A percentile compares a stretch with the other conserved stretches of the same genome.
Conservation (phyloP, 306 rosid species). For the Comarum palustre region DNA sequence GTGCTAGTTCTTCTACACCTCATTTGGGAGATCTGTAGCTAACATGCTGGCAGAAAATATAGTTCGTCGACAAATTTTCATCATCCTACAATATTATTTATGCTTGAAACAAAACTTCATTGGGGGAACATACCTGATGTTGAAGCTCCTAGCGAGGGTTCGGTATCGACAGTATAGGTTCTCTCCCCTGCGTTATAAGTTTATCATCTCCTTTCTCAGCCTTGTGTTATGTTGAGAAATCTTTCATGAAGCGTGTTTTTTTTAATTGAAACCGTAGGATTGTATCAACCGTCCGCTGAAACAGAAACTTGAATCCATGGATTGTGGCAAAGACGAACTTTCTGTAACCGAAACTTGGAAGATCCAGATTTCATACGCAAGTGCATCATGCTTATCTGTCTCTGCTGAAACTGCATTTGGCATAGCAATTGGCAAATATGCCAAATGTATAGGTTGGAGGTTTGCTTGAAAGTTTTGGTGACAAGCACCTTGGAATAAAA, state of each 20-base stretch:
- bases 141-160: not conserved
- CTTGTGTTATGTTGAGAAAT: not conserved
- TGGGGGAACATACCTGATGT: not conserved
- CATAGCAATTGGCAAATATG: not conserved
- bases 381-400: not conserved
- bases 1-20: not conserved
- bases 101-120: not conserved
- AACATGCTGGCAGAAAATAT: not conserved
- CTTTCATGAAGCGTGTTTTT: too few species aligned
- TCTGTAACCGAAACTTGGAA: not conserved
- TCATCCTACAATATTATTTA: not conserved
- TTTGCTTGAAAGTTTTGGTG: not conserved
- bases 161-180: not conserved
- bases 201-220: not conserved
- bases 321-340: not conserved
- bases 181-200: not conserved
- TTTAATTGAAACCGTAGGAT: too few species aligned
- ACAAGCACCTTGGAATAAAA: not conserved
- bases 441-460: not conserved
- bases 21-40: not conserved
- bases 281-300: not conserved
- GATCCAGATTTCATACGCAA: not conserved
- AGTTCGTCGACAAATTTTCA: not conserved
- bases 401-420: not conserved
- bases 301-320: not conserved